Base-by-base conservation (phyloP, 805 yeast species). In the Saccharomycopsis oosterbeekiorum region DNA sequence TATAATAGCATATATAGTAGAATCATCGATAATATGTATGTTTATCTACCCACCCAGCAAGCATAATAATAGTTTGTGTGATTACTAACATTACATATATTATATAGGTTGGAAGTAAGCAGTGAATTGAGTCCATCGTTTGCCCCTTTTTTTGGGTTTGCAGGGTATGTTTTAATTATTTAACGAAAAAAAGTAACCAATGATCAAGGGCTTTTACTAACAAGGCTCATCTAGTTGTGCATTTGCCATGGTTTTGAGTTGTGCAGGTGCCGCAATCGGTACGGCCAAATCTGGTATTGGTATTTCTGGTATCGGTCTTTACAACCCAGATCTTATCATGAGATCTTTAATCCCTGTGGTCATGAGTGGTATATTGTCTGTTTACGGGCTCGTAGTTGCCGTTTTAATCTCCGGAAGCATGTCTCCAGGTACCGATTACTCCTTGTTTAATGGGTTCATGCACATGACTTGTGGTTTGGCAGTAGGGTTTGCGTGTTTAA, bases 241-340 rank as follows among this genome's bases (percentile, higher is more conserved):
- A 6, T 86, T 90, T 56, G 96, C 97, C 58, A 89, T 90, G 89
- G 82, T 89, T 26, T 78, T 93, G 62, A 86, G 96, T 62, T 89
- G 97, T 70, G 86, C 93, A n/a, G 99, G 99, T 65, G 98, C 99
- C 4, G 98, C 98, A 64, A 86, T 91, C 67, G 99, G 99, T 62
- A 93, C 98, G 2, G 98, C 98, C 65, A 94, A 94, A 75, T 88
- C 97, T 55, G 99, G 99, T 62, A 86, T 94, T 65, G 99, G 99
- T 80, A 94, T 94, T 69, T 78, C 97, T 39, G 99, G 98, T 80
- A 91, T 94, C 67, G 97, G 98, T 79, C 88, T 97, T 56, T 94
- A 93, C 77, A 88, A 89, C 72, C 99, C 99, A 12, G 99, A 94
- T 70, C 79, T 94, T 70, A 91, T 94, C 70, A 94, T 94, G 98